phyloP scores from a whole-genome alignment of 495 filamentous ascomycete species.

The Hypoxylon perforatum region DNA sequence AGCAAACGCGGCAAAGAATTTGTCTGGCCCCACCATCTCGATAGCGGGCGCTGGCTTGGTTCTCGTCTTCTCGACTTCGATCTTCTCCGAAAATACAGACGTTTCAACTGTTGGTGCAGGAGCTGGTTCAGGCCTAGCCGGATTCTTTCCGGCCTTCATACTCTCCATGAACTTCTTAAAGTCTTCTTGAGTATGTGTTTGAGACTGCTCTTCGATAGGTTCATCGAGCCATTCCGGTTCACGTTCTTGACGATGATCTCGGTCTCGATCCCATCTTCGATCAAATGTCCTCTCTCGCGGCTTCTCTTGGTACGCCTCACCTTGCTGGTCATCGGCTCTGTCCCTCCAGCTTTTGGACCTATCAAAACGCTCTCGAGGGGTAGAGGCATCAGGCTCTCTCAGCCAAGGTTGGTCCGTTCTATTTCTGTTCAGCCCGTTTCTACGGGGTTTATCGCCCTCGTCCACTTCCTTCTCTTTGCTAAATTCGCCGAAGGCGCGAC shows the following conservation, averaged over 20 bases:
- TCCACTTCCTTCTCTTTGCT: slow-evolving; percentile 62
- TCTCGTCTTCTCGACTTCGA: slow-evolving; percentile 61
- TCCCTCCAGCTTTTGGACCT: slow-evolving; percentile 74
- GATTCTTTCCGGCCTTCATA: slow-evolving; percentile 76
- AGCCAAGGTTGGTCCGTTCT: slow-evolving; percentile 59
- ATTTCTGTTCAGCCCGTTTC: slow-evolving; percentile 60
- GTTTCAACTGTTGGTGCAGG: slow-evolving; percentile 44
- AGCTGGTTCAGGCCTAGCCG: slow-evolving; percentile 47
- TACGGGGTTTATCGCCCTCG: slow-evolving; percentile 65
- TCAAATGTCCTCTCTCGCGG: slow-evolving; percentile 57
- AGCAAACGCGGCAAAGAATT: slow-evolving; percentile 80
- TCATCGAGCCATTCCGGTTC: slow-evolving; percentile 91
- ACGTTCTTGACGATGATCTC: slow-evolving; percentile 72
- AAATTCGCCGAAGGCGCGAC: slow-evolving; percentile 61
- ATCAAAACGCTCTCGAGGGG: slow-evolving; percentile 67
- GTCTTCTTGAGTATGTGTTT: slow-evolving; percentile 84
- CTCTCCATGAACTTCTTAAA: slow-evolving; percentile 95
- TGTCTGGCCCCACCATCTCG: slow-evolving; percentile 75
- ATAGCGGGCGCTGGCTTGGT: slow-evolving; percentile 65
- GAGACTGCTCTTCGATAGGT: slow-evolving; percentile 73
- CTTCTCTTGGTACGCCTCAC: slow-evolving; percentile 54
- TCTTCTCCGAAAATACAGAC: slow-evolving; percentile 39
- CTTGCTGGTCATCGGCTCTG: slow-evolving; percentile 62
- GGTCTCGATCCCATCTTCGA: slow-evolving; percentile 72
- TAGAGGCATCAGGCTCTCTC: slow-evolving; percentile 48